Conservation (phyloP, 331 rosid genomes). For the Saraca asoca region DNA sequence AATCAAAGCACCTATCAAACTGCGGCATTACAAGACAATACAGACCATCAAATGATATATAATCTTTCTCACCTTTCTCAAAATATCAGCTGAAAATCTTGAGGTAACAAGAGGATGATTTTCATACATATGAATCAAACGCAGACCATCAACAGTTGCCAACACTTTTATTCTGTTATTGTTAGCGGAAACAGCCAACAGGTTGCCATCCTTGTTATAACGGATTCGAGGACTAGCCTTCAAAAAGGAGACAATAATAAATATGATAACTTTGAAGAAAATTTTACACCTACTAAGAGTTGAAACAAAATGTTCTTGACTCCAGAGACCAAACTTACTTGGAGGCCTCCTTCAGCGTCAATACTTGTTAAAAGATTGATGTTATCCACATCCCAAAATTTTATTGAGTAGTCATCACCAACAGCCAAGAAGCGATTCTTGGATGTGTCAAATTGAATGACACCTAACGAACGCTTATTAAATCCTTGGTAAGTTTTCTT, state of each 20-base stretch:
- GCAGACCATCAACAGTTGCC: conserved; percentile 35
- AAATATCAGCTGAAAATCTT: conserved; percentile 8
- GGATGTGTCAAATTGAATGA: conserved; percentile 53
- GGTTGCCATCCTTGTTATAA: conserved; percentile 37
- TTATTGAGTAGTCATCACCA: conserved; percentile 45
- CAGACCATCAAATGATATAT: background rate
- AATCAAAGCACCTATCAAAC: background rate
- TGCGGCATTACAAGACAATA: background rate
- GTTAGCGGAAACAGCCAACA: conserved; percentile 38
- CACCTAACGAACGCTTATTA: conserved; percentile 44
- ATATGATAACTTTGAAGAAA: background rate
- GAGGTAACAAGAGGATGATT: conserved; percentile 7
- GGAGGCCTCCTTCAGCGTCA: conserved; percentile 65
- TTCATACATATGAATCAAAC: conserved; percentile 1
- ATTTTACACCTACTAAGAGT: background rate
- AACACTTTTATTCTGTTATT: conserved; percentile 30
- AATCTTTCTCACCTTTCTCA: conserved; percentile 13
- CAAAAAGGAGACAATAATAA: background rate
- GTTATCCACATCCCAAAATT: conserved; percentile 54
- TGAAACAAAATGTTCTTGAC: background rate
- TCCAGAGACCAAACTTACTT: conserved; percentile 42
- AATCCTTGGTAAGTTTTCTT: conserved; percentile 52
- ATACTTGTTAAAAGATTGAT: conserved; percentile 42
- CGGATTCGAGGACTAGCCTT: conserved; percentile 35
- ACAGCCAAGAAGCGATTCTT: conserved; percentile 45